Base-by-base conservation (phyloP, 2,329 filamentous ascomycete genomes). In the Cladosporium sp. region DNA sequence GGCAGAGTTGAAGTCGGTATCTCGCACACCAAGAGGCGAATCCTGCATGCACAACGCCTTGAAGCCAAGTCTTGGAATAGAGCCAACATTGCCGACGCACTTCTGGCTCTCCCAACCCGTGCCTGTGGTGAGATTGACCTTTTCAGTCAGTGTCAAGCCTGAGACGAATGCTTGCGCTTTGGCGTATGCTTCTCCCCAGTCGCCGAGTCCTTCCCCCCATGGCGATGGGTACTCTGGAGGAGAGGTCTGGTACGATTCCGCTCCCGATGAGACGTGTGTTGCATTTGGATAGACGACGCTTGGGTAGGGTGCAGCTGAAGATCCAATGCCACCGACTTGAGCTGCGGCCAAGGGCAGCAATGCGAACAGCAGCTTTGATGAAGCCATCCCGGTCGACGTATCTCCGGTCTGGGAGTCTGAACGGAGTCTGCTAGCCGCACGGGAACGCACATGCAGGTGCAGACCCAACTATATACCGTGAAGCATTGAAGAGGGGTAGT, bases 51-150 rank as follows among this genome's bases (percentile, higher is more conserved):
- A 77, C 6, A 77, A 62, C 15, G 73, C 73, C 8, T 63, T 68
- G 62, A 74, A 76, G 20, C 71, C 71, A 8, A 77, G 64, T 9
- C 73, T 65, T 10, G 66, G 59, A 19, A 77, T 76, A 0, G 74
- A 71, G 8, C 76, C 76, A 28, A 77, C 80, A 62, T 80, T 79
- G 13, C 78, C 78, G 4, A 82, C 87, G 4, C 88, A 88, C 56
- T 88, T 79, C 0, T 87, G 88, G 90, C 93, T 94, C 73, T 65
- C 15, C 69, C 68, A 83, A 40, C 32, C 71, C 69, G 39, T 64
- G 64, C 92, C 92, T 0, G 91, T 95, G 2, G 69, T 71, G 36
- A 72, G 62, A 52, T 68, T 69, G 48, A 69, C 65, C 49, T 72
- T 73, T 58, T 73, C 71, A 5, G 65, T 62, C 36, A 70, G 60